Conservation (phyloP, 441 rosid species). For the Arabidopsis hybrid region DNA sequence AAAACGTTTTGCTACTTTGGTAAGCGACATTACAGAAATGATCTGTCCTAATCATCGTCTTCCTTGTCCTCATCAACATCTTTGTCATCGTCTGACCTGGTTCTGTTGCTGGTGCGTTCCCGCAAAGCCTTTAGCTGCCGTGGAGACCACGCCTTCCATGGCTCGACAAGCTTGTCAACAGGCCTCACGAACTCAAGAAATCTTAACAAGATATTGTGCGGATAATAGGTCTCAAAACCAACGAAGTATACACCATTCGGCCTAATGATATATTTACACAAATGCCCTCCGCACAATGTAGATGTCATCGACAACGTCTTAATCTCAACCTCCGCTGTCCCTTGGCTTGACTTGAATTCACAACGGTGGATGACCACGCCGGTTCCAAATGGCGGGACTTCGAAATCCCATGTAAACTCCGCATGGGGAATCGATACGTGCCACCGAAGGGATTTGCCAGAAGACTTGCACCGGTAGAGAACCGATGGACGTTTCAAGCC, state of each 20-base stretch:
- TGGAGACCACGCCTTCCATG: constrained; percentile 46
- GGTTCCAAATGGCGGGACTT: constrained; percentile 42
- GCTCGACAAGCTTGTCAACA: constrained; percentile 43
- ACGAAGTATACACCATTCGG: constrained; percentile 43
- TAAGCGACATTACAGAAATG: constrained; percentile 25
- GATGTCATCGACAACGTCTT: constrained; percentile 44
- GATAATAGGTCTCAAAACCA: constrained; percentile 39
- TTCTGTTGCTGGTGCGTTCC: neutral
- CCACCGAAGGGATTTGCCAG: constrained; percentile 36
- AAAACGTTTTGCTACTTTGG: neutral
- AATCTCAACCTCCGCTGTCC: constrained; percentile 38
- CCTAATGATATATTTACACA: constrained; percentile 36
- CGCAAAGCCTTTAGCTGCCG: constrained; percentile 39
- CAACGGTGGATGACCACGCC: constrained; percentile 42
- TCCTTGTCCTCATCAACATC: constrained; percentile 1
- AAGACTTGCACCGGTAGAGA: constrained; percentile 37
- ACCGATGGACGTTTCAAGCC: constrained; percentile 41
- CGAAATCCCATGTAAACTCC: constrained; percentile 38
- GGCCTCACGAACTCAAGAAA: constrained; percentile 42
- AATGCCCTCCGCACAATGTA: constrained; percentile 41
- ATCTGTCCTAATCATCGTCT: constrained; percentile 29
- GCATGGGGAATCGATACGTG: constrained; percentile 26
- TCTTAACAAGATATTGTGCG: constrained; percentile 33
- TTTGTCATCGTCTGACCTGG: constrained; percentile 18
- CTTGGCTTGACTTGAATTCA: constrained; percentile 42